These are phyloP conservation scores for Gossypium raimondii DNA, from an alignment of 345 rosid species.

Conservation along the genomic window DNA sequence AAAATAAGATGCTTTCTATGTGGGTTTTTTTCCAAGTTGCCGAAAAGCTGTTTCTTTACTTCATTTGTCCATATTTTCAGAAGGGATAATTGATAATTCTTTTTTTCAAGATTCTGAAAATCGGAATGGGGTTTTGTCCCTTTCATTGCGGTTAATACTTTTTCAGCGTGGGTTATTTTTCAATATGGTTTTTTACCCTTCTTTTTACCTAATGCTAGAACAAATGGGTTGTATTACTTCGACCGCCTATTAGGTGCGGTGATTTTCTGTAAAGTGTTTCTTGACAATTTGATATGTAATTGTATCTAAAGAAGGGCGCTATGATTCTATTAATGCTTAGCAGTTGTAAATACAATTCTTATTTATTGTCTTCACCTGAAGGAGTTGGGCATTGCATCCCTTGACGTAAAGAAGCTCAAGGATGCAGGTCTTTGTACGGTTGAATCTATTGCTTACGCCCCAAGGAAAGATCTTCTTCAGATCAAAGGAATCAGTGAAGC, in stretches of 20 bases:
- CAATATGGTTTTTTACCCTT: neutral
- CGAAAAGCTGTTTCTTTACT: conserved; percentile 7
- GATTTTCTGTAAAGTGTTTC: neutral
- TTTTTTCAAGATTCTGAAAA: neutral
- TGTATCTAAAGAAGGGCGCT: neutral
- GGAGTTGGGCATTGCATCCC: conserved; percentile 84
- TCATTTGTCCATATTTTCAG: neutral
- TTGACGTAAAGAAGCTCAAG: conserved; percentile 87
- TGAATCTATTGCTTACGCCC: conserved; percentile 82
- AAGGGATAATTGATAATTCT: neutral
- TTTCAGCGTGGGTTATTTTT: neutral
- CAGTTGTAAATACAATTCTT: neutral
- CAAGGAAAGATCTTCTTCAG: conserved; percentile 94
- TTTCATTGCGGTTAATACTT: neutral
- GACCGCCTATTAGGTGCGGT: neutral
- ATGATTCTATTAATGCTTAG: neutral
- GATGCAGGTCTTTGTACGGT: conserved; percentile 95
- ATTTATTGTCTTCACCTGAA: conserved; percentile 12
- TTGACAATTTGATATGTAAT: neutral
- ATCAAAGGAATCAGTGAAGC: conserved; percentile 83
- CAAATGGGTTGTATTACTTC: neutral
- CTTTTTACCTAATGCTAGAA: neutral
- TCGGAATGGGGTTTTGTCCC: neutral
- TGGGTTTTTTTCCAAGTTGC: conserved; percentile 23
- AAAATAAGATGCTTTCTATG: conserved; percentile 13